Evolutionary conservation across 2,329 filamentous ascomycete genomes (phyloP), one percentile per base, ranked within the genome.

Genomic region (Cordyceps militaris): DNA sequence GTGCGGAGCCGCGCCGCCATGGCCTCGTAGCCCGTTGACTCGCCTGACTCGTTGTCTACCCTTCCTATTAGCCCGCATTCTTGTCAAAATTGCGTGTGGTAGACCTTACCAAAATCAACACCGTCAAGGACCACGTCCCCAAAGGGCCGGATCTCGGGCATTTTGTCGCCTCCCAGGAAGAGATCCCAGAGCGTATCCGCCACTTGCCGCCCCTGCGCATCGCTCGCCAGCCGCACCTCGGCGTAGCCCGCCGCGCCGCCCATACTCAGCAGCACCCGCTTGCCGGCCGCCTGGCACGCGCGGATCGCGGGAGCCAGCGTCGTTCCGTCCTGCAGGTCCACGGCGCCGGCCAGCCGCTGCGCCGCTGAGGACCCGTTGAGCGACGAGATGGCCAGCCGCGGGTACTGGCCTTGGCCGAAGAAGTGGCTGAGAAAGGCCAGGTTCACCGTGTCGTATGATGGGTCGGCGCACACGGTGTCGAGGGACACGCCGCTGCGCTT

Each of bases 241-340:
- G 88, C 84, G 34, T 75, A 83, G 68, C 87, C 87, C 1, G 81
- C 83, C 3, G 82, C 82, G 38, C 87, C 87, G 24, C 87, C 87
- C 55, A 91, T 76, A 7, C 86, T 88, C 11, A 90, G 76, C 34
- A 89, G 69, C 62, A 90, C 84, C 1, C 84, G 87, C 71, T 89
- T 90, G 60, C 80, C 79, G 61, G 81, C 73, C 6, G 70, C 63
- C 67, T 90, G 87, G 70, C 87, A 91, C 16, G 76, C 66, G 57
- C 73, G 66, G 61, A 81, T 80, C 58, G 61, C 60, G 6, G 59
- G 38, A 21, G 61, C 52, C 26, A 64, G 42, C 24, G 61, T 38
- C n/a, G 58, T 44, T 40, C 63, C 63, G 43, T 64, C 63, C 50
- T 62, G 57, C 32, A 64, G 60, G n/a, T 43, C 55, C 14, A 54